Percentiles rank a stretch among this genome's conserved stretches.
Evolutionary conservation across 2,329 filamentous ascomycete species (phyloP).

Genomic region (Nannizziopsis arthrosporioides): DNA sequence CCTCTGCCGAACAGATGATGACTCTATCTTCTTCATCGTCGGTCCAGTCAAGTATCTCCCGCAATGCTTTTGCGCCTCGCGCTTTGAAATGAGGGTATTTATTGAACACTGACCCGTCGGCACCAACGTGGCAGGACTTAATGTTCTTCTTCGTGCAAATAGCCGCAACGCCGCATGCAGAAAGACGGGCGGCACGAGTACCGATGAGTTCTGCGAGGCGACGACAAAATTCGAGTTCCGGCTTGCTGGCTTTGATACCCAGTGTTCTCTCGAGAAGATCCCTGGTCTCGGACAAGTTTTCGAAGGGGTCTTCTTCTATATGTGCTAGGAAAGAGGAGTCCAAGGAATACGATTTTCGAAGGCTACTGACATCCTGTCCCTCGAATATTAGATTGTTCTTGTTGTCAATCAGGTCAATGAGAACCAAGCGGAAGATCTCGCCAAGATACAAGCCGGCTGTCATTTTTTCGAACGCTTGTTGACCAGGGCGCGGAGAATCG

Average conservation of each 20-base stretch:
- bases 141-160: conserved; percentile 96
- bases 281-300: conserved; percentile 81
- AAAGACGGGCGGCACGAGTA: conserved; percentile 83
- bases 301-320: conserved; percentile 90
- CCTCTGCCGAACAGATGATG: conserved; percentile 79
- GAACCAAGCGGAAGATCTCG: conserved; percentile 80
- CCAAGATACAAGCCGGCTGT: conserved; percentile 88
- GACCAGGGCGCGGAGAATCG: conserved; percentile 80
- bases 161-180: conserved; percentile 85
- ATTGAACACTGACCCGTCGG: conserved; percentile 96
- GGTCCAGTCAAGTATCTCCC: conserved; percentile 93
- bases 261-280: conserved; percentile 73
- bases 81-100: conserved; percentile 98
- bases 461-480: conserved; percentile 97
- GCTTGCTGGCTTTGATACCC: conserved; percentile 54
- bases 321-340: conserved; percentile 88
- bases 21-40: conserved; percentile 76
- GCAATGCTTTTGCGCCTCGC: conserved; percentile 74
- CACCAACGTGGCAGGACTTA: conserved; percentile 79
- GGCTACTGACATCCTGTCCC: conserved; percentile 64
- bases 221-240: conserved; percentile 81
- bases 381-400: conserved; percentile 66
- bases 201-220: conserved; percentile 88
- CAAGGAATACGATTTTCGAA: conserved; percentile 77
- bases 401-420: conserved; percentile 76